A percentile compares a stretch with the other conserved stretches of the same genome.
Evolutionary conservation across 345 rosid species (phyloP).

Genomic region (Lepidium didymum): DNA sequence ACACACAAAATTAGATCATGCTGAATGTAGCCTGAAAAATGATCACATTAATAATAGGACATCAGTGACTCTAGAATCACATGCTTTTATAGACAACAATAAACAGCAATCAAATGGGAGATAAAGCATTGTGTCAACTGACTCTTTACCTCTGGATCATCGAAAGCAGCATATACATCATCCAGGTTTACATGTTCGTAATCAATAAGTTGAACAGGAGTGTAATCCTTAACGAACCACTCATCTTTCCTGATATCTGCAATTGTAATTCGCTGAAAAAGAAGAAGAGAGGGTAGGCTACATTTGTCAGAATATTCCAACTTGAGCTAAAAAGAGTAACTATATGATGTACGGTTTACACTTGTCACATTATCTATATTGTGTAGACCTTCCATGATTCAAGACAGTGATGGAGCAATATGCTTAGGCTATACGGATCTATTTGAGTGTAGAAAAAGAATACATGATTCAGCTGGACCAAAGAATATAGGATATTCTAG

Average conservation of each 20-base stretch:
- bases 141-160: constrained; percentile 68
- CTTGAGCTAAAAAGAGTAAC: background rate
- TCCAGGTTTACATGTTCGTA: constrained; percentile 90
- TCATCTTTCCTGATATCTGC: constrained; percentile 71
- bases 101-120: background rate
- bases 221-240: constrained; percentile 68
- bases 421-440: background rate
- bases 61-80: background rate
- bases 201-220: constrained; percentile 64
- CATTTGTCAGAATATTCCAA: background rate
- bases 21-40: background rate
- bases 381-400: background rate
- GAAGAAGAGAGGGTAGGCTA: background rate
- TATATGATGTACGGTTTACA: background rate
- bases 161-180: constrained; percentile 87
- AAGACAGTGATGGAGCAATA: background rate
- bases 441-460: background rate
- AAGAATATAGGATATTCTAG: background rate
- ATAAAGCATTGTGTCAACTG: background rate
- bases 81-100: background rate
- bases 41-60: background rate
- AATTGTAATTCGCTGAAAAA: constrained; percentile 67
- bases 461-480: background rate
- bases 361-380: background rate
- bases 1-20: background rate